Conservation (phyloP, 805 yeast species). For the Helenozyma baotianmanensis region DNA sequence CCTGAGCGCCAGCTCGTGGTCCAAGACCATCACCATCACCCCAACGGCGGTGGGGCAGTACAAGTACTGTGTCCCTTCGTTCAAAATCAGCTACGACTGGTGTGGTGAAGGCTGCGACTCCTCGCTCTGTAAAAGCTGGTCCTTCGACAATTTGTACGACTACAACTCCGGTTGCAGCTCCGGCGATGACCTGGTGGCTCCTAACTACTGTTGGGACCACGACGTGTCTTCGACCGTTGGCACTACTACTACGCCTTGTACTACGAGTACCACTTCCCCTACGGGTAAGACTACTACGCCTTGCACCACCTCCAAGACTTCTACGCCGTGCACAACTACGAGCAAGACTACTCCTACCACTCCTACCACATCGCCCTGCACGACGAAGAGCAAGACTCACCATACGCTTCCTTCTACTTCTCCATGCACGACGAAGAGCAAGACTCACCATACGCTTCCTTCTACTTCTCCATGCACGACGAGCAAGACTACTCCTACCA, state of each 20-base stretch:
- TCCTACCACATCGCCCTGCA: background rate
- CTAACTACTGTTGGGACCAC: slow-evolving; percentile 2
- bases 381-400: background rate
- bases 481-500: background rate
- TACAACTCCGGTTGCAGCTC: slow-evolving; percentile 1
- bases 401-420: background rate
- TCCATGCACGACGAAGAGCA: background rate
- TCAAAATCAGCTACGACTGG: slow-evolving; percentile 1
- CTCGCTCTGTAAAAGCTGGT: background rate
- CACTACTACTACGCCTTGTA: too few species aligned
- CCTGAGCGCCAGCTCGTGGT: background rate
- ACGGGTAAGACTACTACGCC: too few species aligned
- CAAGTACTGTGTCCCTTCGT: background rate
- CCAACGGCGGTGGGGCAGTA: background rate
- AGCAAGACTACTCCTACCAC: background rate
- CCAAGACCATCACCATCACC: background rate
- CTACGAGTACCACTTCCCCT: too few species aligned
- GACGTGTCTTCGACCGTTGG: too few species aligned
- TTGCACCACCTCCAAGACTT: too few species aligned
- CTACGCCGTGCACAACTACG: background rate
- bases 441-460: background rate
- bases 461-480: background rate
- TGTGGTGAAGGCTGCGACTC: background rate
- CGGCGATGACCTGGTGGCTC: background rate
- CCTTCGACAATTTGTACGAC: background rate